Evolutionary conservation across 1,139 yeast species (phyloP).

Genomic region (Geotrichum macrosporum): DNA sequence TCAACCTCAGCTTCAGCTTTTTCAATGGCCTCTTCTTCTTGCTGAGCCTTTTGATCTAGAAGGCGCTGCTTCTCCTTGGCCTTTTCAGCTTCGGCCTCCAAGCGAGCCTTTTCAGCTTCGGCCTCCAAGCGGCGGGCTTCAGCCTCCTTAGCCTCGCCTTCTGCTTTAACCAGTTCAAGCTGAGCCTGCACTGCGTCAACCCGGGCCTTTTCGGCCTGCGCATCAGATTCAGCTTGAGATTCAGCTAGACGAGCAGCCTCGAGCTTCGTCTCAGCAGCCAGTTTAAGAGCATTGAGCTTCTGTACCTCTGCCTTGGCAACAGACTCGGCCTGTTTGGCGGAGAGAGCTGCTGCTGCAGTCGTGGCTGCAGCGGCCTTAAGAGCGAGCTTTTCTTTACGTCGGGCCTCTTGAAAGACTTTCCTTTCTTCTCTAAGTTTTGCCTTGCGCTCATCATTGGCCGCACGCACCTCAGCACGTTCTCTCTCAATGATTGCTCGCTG

Average conservation of each 20-base stretch:
- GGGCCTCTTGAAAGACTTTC: conserved; percentile 13
- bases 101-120: conserved; percentile 22
- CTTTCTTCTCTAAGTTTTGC: conserved; percentile 24
- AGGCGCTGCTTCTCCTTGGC: conserved; percentile 17
- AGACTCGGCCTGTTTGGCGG: conserved; percentile 28
- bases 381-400: conserved; percentile 20
- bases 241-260: conserved; percentile 33
- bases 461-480: conserved; percentile 19
- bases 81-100: conserved; percentile 20
- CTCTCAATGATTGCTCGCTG: conserved; percentile 13
- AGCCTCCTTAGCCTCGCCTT: conserved; percentile 23
- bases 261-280: conserved; percentile 28
- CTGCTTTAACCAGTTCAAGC: conserved; percentile 27
- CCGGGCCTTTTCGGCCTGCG: conserved; percentile 22
- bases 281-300: conserved; percentile 28
- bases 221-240: conserved; percentile 28
- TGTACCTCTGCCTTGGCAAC: conserved; percentile 32
- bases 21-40: conserved; percentile 11
- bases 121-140: conserved; percentile 22
- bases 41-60: conserved; percentile 8
- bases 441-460: conserved; percentile 24
- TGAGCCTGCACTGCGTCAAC: conserved; percentile 25
- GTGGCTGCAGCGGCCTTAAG: conserved; percentile 21
- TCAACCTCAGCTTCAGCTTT: conserved; percentile 17
- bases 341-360: conserved; percentile 30